Conservation (phyloP, 176 grass and related monocot species). For the Poa pratensis region DNA sequence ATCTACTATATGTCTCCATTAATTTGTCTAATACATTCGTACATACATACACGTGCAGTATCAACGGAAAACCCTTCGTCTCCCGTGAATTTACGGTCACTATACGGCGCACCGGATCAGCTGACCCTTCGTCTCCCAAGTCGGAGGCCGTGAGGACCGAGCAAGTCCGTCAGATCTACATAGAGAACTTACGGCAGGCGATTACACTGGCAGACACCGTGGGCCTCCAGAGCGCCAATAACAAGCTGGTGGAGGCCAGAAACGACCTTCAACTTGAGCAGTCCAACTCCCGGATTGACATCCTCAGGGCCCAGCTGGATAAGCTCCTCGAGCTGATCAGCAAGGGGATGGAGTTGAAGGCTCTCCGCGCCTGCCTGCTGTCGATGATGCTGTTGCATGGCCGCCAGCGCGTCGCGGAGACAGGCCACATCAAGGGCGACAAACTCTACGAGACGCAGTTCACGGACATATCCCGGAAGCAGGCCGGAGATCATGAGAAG, state of each 20-base stretch:
- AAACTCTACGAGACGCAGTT: neutral
- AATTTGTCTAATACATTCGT: too few species aligned
- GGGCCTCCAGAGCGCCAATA: neutral
- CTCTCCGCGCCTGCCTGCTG: neutral
- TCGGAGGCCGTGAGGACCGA: slow-evolving; percentile 19
- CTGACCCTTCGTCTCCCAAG: neutral
- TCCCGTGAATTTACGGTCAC: neutral
- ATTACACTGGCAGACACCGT: neutral
- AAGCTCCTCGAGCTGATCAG: neutral
- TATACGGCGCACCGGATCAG: slow-evolving; percentile 23
- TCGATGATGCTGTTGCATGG: neutral
- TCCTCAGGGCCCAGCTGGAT: slow-evolving; percentile 7
- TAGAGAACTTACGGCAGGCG: neutral
- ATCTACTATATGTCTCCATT: too few species aligned
- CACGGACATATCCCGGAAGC: neutral
- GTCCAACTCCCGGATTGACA: neutral
- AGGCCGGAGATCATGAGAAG: neutral
- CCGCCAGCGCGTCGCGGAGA: neutral
- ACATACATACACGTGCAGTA: neutral
- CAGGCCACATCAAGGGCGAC: neutral
- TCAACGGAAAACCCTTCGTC: neutral
- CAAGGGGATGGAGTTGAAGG: neutral
- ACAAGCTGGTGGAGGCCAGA: slow-evolving; percentile 24
- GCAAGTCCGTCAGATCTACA: neutral
- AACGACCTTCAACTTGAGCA: neutral